Evolutionary conservation across 192 early-diverging fungal genomes (phyloP).

Genomic region (Chytriomyces hyalinus): DNA sequence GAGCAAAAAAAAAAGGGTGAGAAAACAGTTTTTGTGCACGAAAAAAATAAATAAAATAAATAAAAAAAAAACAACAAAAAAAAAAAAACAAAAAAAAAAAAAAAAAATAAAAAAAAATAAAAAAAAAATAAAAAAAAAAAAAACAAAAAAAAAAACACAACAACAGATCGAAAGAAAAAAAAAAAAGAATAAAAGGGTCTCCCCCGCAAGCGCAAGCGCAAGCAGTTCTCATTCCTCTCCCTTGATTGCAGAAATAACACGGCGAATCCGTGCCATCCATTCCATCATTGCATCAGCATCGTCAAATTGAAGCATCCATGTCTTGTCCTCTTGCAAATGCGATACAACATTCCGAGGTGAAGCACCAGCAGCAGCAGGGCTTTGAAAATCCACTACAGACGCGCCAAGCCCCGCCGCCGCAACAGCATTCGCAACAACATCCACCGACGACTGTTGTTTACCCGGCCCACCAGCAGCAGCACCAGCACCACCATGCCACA

Average conservation of each 20-base stretch:
- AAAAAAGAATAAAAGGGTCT: neutral
- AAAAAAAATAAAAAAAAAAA: too few relatives aligned
- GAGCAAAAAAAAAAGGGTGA: neutral
- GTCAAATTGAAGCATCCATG: slow-evolving; percentile 26
- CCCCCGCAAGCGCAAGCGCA: neutral
- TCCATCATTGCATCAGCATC: slow-evolving; percentile 21
- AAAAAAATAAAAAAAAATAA: too few relatives aligned
- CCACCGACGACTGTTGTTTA: too few relatives aligned
- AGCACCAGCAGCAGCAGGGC: neutral
- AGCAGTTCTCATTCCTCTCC: neutral
- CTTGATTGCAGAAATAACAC: neutral
- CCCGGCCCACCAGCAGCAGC: neutral
- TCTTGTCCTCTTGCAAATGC: slow-evolving; percentile 8
- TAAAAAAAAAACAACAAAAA: too few relatives aligned
- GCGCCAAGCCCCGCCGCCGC: neutral
- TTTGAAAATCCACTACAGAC: neutral
- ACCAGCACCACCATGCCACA: neutral
- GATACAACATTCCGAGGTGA: neutral
- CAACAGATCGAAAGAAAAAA: too few relatives aligned
- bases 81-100: too few relatives aligned
- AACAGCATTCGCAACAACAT: too few relatives aligned
- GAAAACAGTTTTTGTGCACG: too few relatives aligned
- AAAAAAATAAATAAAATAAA: too few relatives aligned
- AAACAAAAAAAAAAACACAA: slow-evolving; percentile 4
- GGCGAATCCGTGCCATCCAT: slow-evolving; percentile 18